phyloP scores from a whole-genome alignment of 225 moss, liverwort and hornwort species.

The Antitrichia curtipendula region DNA sequence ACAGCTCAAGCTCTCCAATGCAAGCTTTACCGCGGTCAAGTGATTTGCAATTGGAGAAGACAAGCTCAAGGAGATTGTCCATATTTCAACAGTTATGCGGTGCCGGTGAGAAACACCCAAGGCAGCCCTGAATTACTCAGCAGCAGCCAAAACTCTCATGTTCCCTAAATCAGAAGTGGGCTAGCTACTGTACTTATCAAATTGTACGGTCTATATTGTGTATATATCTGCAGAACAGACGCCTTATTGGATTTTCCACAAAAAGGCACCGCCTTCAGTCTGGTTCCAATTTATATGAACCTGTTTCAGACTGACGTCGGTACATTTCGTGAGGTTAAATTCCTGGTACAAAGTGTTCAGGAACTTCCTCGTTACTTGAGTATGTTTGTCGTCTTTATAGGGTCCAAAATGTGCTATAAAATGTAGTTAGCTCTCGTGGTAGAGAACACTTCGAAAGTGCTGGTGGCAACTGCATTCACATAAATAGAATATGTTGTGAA shows the following conservation, averaged over 20 bases:
- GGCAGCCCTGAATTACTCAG: conserved; percentile 17
- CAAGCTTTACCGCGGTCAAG: not conserved
- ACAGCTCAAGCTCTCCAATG: conserved; percentile 8
- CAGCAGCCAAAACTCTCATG: not conserved
- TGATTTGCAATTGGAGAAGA: conserved; percentile 4
- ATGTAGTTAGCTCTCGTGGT: not conserved
- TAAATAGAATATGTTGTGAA: not conserved
- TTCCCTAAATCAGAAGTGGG: not conserved
- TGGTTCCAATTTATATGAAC: not conserved
- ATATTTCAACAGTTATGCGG: conserved; percentile 39
- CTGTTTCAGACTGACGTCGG: conserved; percentile 16
- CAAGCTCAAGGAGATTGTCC: conserved; percentile 27
- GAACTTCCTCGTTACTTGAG: not conserved
- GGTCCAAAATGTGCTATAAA: not conserved
- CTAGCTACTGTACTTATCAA: not conserved
- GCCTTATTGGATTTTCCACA: conserved; percentile 1
- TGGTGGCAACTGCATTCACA: not conserved
- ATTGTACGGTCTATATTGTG: conserved; percentile 2
- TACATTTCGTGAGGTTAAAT: conserved; percentile 16
- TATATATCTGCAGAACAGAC: not conserved
- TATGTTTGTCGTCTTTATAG: not conserved
- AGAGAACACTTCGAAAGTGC: not conserved
- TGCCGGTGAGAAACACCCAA: conserved; percentile 9
- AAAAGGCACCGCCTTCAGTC: conserved; percentile 20
- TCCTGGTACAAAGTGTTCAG: not conserved